Percentiles rank a stretch among this genome's conserved stretches.
These are phyloP conservation scores for Talaromyces wortmannii DNA, from an alignment of 495 filamentous ascomycete species.

Conservation along the genomic window DNA sequence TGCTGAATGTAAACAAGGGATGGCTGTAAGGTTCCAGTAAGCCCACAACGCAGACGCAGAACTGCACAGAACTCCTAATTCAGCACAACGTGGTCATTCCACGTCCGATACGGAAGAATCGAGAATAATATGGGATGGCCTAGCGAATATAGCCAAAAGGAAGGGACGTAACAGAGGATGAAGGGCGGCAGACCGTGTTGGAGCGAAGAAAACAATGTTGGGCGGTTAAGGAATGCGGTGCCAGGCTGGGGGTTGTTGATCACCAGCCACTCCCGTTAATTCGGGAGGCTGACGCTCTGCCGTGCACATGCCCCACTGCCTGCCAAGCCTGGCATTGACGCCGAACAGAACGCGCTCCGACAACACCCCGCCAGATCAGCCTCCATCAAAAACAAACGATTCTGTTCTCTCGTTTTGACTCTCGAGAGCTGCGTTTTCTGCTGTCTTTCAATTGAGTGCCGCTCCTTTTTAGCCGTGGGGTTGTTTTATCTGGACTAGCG, in stretches of 20 bases:
- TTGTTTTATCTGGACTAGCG: no score
- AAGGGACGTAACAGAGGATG: neutral
- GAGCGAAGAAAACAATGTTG: neutral
- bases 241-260: neutral
- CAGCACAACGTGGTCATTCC: no score
- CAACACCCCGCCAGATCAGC: neutral
- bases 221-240: neutral
- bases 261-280: slow-evolving; percentile 6
- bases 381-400: neutral
- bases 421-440: neutral
- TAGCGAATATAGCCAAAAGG: neutral
- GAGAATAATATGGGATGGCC: neutral
- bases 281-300: slow-evolving; percentile 4
- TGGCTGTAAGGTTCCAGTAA: neutral
- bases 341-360: neutral
- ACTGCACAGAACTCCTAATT: neutral
- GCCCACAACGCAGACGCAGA: neutral
- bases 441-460: neutral
- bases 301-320: neutral
- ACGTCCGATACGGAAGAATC: neutral
- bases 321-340: neutral
- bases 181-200: neutral
- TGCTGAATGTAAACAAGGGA: slow-evolving; percentile 3
- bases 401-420: neutral
- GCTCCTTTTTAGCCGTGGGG: no score